Evolutionary conservation across 1,139 yeast genomes (phyloP).

Genomic region (Pichiaceae sp.): DNA sequence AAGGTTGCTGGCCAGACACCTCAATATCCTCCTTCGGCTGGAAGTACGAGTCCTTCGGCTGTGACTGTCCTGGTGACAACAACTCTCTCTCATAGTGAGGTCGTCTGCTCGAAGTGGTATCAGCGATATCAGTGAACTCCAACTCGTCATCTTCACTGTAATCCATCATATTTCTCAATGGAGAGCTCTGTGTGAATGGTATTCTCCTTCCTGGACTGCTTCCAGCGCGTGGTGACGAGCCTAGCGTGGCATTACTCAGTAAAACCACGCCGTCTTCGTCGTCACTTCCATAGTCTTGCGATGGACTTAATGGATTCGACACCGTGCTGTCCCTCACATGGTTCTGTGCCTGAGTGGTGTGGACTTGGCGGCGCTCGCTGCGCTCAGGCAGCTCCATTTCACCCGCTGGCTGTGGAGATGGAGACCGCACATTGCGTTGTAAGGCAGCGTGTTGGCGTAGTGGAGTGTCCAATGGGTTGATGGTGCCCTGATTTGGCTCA

Average conservation of each 20-base stretch:
- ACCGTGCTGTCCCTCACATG: conserved; percentile 8
- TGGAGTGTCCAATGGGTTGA: conserved; percentile 16
- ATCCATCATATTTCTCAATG: neutral
- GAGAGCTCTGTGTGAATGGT: neutral
- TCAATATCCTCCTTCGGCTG: too few species aligned
- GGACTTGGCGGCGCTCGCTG: conserved; percentile 12
- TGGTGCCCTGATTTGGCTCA: neutral
- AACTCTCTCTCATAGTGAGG: too few species aligned
- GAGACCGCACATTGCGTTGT: conserved; percentile 4
- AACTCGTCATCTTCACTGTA: neutral
- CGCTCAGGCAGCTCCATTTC: conserved; percentile 13
- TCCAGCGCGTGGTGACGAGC: neutral
- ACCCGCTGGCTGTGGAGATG: neutral
- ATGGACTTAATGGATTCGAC: neutral
- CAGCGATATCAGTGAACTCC: conserved; percentile 1
- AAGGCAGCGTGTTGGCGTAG: conserved; percentile 11
- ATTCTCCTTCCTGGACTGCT: neutral
- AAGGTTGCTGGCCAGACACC: too few species aligned
- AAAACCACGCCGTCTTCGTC: conserved; percentile 1
- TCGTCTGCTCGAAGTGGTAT: conserved; percentile 4
- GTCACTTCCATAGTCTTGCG: neutral
- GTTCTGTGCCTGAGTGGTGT: conserved; percentile 7
- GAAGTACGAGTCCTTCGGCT: too few species aligned
- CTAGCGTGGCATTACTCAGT: neutral
- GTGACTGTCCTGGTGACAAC: too few species aligned